A percentile compares a stretch with the other conserved stretches of the same genome.
phyloP scores from a whole-genome alignment of 371 early-diverging fungal genomes.

The Batkoa obscura region DNA sequence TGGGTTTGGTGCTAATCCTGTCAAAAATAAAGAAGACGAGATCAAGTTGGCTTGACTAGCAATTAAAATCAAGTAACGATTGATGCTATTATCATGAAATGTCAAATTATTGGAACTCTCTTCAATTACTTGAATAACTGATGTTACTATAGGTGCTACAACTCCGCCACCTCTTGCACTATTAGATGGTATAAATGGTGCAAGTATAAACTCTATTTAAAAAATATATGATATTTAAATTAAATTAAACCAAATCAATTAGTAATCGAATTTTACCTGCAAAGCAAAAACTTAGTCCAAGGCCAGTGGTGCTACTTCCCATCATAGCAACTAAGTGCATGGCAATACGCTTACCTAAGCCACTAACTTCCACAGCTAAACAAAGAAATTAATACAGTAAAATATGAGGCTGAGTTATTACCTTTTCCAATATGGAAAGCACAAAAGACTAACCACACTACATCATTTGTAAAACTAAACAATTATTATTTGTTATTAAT shows the following conservation, averaged over 20 bases:
- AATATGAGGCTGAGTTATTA: not conserved
- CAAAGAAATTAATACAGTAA: not conserved
- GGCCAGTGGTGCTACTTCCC: constrained; percentile 28
- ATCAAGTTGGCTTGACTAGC: constrained; percentile 5
- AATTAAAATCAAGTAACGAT: not conserved
- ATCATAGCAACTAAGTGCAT: constrained; percentile 26
- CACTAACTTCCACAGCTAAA: constrained; percentile 8
- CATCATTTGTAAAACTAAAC: constrained; percentile 33
- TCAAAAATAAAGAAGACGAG: constrained; percentile 2
- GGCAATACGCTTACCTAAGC: constrained; percentile 33
- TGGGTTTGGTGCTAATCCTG: constrained; percentile 3
- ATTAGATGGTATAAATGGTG: constrained; percentile 52
- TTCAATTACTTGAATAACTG: constrained; percentile 30
- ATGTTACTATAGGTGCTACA: constrained; percentile 38
- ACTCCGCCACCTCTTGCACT: constrained; percentile 59
- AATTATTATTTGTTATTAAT: constrained; percentile 26
- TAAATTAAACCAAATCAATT: no score
- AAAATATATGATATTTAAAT: no score
- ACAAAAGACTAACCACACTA: constrained; percentile 45
- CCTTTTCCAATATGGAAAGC: constrained; percentile 50
- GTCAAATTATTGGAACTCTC: constrained; percentile 7
- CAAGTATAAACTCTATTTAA: constrained; percentile 16
- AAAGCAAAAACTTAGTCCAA: constrained; percentile 33
- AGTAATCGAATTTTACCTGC: constrained; percentile 10
- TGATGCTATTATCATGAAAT: not conserved